Evolutionary conservation across 768 basidiomycete genomes (phyloP).

Genomic region (Trametes cubensis): DNA sequence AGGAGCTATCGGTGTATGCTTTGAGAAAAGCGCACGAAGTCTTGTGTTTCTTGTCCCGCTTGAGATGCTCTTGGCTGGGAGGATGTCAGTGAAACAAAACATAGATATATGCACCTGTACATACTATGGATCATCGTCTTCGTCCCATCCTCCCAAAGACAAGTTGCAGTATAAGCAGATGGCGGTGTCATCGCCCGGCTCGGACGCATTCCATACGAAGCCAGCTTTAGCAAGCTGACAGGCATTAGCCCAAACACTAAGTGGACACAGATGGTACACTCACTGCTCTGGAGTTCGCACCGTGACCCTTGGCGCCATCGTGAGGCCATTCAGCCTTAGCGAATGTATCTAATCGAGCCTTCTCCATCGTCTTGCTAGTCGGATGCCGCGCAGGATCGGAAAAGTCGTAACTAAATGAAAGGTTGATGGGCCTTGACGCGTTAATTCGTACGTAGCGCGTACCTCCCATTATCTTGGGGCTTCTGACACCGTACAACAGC

Average conservation of each 20-base stretch:
- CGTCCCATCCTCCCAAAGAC: slow-evolving; percentile 84
- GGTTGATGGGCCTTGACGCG: background rate
- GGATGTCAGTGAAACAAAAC: background rate
- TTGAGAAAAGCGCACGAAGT: slow-evolving; percentile 48
- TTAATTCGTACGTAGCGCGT: slow-evolving; percentile 28
- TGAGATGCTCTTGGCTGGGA: slow-evolving; percentile 73
- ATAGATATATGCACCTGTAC: slow-evolving; percentile 29
- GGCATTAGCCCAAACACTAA: background rate
- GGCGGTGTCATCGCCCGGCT: slow-evolving; percentile 72
- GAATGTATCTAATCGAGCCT: slow-evolving; percentile 72
- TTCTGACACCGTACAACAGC: slow-evolving; percentile 73
- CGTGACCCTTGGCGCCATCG: slow-evolving; percentile 60
- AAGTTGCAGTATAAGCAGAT: slow-evolving; percentile 86
- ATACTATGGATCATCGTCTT: slow-evolving; percentile 84
- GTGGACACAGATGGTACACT: background rate
- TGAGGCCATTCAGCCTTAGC: slow-evolving; percentile 67
- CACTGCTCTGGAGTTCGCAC: slow-evolving; percentile 75
- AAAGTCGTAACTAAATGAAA: slow-evolving; percentile 55
- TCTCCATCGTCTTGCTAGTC: slow-evolving; percentile 67
- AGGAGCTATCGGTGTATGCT: slow-evolving; percentile 14
- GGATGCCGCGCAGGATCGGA: slow-evolving; percentile 65
- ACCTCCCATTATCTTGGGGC: slow-evolving; percentile 60
- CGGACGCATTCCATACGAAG: slow-evolving; percentile 77
- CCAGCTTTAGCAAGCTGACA: slow-evolving; percentile 86
- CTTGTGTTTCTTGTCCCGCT: slow-evolving; percentile 56